Evolutionary conservation across 441 rosid genomes (phyloP).

Genomic region (Syzygium syzygioides): DNA sequence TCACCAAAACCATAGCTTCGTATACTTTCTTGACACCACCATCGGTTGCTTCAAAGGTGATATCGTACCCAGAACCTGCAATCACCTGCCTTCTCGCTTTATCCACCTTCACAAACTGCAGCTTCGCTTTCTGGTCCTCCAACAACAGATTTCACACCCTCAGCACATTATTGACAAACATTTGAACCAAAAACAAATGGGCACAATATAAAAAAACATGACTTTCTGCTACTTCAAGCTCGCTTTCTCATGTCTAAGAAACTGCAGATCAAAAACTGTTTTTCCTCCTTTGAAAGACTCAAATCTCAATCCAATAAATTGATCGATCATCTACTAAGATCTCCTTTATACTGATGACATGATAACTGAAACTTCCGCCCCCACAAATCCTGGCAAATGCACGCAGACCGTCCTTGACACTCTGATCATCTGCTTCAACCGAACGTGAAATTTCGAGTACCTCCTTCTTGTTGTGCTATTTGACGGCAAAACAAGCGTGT

Average conservation of each 20-base stretch:
- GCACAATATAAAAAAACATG: no score
- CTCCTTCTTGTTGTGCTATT: slow-evolving; percentile 73
- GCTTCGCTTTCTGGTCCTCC: neutral
- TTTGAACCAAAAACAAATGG: no score
- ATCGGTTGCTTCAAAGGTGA: slow-evolving; percentile 60
- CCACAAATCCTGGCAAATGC: neutral
- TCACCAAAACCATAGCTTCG: slow-evolving; percentile 54
- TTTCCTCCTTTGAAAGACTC: neutral
- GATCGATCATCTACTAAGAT: neutral
- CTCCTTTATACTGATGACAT: no score
- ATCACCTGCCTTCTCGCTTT: slow-evolving; percentile 59
- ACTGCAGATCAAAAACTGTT: neutral
- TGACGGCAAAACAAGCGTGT: slow-evolving; percentile 82
- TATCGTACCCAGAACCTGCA: slow-evolving; percentile 47
- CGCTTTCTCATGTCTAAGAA: neutral
- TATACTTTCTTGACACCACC: slow-evolving; percentile 27
- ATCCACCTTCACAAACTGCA: slow-evolving; percentile 50
- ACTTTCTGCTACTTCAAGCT: neutral
- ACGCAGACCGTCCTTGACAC: neutral
- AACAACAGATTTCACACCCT: no score
- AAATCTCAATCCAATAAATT: neutral
- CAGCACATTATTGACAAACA: no score
- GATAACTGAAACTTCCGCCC: no score
- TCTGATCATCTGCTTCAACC: neutral
- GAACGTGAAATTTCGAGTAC: slow-evolving; percentile 18